Evolutionary conservation across 495 filamentous ascomycete species (phyloP).

Genomic region (Apiosordaria backusii): DNA sequence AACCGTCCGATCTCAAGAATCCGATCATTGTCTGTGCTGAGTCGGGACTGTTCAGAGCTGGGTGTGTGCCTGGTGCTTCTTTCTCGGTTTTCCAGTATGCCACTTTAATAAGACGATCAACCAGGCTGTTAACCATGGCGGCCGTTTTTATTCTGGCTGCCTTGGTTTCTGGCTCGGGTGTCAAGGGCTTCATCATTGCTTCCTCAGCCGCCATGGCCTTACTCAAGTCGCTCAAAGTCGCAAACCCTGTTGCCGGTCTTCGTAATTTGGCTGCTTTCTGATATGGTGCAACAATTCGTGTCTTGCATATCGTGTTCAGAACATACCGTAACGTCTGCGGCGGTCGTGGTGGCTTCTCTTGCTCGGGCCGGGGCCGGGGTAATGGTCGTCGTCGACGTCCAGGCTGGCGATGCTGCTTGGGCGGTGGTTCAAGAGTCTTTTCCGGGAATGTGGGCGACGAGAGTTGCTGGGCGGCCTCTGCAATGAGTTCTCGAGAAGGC

Average conservation of each 20-base stretch:
- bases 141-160: constrained; percentile 14
- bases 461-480: not conserved
- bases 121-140: constrained; percentile 22
- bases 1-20: constrained; percentile 32
- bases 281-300: not conserved
- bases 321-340: constrained; percentile 2
- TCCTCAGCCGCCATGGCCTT: constrained; percentile 20
- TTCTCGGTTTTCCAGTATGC: constrained; percentile 19
- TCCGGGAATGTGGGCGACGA: not conserved
- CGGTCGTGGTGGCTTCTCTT: not conserved
- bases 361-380: not conserved
- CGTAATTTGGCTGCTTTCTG: not conserved
- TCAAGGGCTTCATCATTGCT: not conserved
- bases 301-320: not conserved
- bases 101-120: constrained; percentile 25
- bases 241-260: not conserved
- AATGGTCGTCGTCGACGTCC: not conserved
- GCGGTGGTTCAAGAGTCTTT: not conserved
- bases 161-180: constrained; percentile 17
- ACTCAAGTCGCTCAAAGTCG: constrained; percentile 6
- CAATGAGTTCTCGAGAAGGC: not conserved
- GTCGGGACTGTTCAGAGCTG: constrained; percentile 22
- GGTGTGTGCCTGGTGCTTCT: constrained; percentile 12
- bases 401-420: not conserved
- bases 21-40: constrained; percentile 30